Conservation (phyloP, 23 red algal species). For the Gracilaria domingensis region DNA sequence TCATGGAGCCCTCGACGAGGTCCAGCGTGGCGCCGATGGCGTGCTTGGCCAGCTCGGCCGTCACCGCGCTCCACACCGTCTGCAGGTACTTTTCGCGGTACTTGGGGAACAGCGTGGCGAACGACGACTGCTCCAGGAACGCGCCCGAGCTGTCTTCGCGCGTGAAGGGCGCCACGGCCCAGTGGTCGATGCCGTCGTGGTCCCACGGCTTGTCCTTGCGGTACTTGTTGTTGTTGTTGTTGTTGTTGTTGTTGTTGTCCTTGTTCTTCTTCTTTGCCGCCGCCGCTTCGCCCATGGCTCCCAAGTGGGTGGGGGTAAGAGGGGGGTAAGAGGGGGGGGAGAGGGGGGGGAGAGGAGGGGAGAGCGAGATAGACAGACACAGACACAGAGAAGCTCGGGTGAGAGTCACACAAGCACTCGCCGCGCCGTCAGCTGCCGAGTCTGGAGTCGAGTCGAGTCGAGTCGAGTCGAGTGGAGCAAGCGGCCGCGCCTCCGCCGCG, state of each 20-base stretch:
- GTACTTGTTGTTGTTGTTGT: conserved; percentile 68
- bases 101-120: conserved; percentile 96
- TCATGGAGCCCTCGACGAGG: conserved; percentile 96
- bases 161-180: conserved; percentile 86
- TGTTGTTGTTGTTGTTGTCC: background rate
- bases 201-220: conserved; percentile 98
- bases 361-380: too few species aligned
- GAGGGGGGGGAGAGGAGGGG: too few species aligned
- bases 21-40: conserved; percentile 84
- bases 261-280: background rate
- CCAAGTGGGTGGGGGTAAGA: background rate
- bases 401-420: too few species aligned
- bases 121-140: conserved; percentile 94
- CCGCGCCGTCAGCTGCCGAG: too few species aligned
- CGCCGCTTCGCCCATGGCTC: background rate
- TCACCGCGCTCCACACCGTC: conserved; percentile 92
- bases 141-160: conserved; percentile 76
- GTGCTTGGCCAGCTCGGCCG: conserved; percentile 65
- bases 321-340: too few species aligned
- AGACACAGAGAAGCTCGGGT: too few species aligned
- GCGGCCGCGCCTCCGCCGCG: too few species aligned
- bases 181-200: conserved; percentile 98
- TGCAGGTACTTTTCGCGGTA: conserved; percentile 97
- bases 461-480: too few species aligned
- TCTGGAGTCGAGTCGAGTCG: too few species aligned